Percentiles rank a stretch among this genome's conserved stretches.
Evolutionary conservation across 2,329 filamentous ascomycete genomes (phyloP).

Genomic region (Fusarium sp.): DNA sequence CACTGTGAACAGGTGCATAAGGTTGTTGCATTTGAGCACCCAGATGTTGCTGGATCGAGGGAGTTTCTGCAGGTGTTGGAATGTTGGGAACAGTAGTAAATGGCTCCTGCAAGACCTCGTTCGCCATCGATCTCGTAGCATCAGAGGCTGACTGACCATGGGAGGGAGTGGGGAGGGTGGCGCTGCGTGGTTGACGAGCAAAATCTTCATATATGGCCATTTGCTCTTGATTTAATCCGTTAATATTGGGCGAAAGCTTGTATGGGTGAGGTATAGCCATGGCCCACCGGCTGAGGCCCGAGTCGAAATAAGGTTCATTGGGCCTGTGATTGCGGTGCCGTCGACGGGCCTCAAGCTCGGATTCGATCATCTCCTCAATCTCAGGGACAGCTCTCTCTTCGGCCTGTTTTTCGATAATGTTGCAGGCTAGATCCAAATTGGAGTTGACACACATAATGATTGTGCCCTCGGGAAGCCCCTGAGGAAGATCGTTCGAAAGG

Average conservation of each 20-base stretch:
- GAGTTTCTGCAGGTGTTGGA: conserved; percentile 70
- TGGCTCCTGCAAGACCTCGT: conserved; percentile 73
- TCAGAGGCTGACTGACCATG: conserved; percentile 71
- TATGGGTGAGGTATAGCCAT: conserved; percentile 95
- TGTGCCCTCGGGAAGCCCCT: conserved; percentile 90
- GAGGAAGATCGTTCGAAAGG: conserved; percentile 75
- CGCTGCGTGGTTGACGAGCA: conserved; percentile 80
- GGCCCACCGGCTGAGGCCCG: conserved; percentile 87
- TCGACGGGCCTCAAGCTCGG: conserved; percentile 81
- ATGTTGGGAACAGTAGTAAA: conserved; percentile 68
- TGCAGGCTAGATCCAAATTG: conserved; percentile 93
- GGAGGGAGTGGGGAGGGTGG: conserved; percentile 64
- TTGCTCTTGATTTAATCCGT: conserved; percentile 88
- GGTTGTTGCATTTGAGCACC: conserved; percentile 64
- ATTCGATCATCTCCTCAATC: conserved; percentile 92
- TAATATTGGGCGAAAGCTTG: conserved; percentile 77
- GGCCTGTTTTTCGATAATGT: conserved; percentile 93
- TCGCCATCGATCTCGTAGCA: conserved; percentile 70
- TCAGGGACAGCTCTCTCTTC: conserved; percentile 93
- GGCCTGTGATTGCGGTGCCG: conserved; percentile 80
- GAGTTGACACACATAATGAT: conserved; percentile 99
- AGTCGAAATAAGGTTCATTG: conserved; percentile 86
- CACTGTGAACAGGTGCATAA: conserved; percentile 66
- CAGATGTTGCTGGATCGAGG: conserved; percentile 64
- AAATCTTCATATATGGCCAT: conserved; percentile 98